Conservation (phyloP, 164 flowering plant species). For the Vitis cinerea region DNA sequence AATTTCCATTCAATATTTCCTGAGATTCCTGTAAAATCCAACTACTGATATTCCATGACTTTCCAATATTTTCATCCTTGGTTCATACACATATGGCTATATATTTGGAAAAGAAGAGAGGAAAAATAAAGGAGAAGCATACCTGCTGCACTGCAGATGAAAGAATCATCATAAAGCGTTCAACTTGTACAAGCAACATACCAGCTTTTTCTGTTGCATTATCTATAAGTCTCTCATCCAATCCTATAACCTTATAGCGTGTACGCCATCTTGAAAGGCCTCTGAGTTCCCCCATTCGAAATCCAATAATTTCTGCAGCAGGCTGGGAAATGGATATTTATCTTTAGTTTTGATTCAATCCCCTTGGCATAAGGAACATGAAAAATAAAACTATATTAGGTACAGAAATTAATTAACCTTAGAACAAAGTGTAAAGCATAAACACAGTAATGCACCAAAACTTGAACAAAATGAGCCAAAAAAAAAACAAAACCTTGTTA, state of each 20-base stretch:
- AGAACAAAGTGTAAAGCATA: neutral
- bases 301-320: conserved; percentile 89
- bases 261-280: conserved; percentile 96
- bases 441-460: neutral
- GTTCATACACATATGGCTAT: too few relatives aligned
- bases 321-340: conserved; percentile 52
- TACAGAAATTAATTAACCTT: neutral
- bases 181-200: conserved; percentile 82
- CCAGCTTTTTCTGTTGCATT: conserved; percentile 83
- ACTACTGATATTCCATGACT: too few relatives aligned
- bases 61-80: too few relatives aligned
- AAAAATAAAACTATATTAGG: neutral
- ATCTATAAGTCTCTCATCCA: conserved; percentile 74
- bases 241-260: conserved; percentile 73
- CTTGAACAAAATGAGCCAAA: neutral
- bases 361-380: neutral
- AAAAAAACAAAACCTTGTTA: too few relatives aligned
- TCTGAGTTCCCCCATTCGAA: conserved; percentile 89
- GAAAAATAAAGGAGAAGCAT: conserved; percentile 3
- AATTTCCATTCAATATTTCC: too few relatives aligned
- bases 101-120: neutral
- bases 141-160: conserved; percentile 85
- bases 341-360: conserved; percentile 12
- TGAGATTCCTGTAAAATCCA: too few relatives aligned
- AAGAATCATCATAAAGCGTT: conserved; percentile 71